These are phyloP conservation scores for Backusella sp. DNA, from an alignment of 192 early-diverging fungal species.

Conservation along the genomic window DNA sequence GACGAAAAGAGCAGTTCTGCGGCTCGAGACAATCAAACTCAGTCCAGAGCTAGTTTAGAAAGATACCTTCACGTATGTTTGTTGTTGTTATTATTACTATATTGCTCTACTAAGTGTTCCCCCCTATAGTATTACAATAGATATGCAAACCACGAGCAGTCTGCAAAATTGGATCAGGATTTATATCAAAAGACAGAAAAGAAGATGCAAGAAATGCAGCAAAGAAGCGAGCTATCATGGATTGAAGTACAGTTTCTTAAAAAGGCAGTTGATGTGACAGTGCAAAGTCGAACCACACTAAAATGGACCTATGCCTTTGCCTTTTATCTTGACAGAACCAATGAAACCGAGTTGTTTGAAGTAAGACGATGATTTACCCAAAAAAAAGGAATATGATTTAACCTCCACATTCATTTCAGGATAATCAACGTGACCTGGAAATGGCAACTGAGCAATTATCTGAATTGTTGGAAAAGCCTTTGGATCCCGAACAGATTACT, in stretches of 20 bases:
- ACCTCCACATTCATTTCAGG: slow-evolving; percentile 15
- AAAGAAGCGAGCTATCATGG: slow-evolving; percentile 86
- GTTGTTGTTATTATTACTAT: background rate
- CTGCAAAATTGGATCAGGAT: slow-evolving; percentile 80
- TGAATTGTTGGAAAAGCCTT: slow-evolving; percentile 86
- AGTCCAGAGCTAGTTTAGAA: slow-evolving; percentile 86
- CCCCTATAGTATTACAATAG: slow-evolving; percentile 88
- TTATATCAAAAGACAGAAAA: slow-evolving; percentile 83
- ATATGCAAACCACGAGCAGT: slow-evolving; percentile 97
- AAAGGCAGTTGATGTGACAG: slow-evolving; percentile 86
- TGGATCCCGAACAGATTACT: slow-evolving; percentile 70
- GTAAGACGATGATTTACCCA: slow-evolving; percentile 1
- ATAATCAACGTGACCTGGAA: slow-evolving; percentile 97
- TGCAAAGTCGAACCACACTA: slow-evolving; percentile 86
- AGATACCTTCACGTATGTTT: slow-evolving; percentile 90
- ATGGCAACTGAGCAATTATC: slow-evolving; percentile 95
- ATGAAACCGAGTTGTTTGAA: slow-evolving; percentile 91
- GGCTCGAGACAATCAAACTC: slow-evolving; percentile 83
- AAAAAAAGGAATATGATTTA: no score
- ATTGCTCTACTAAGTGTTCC: background rate
- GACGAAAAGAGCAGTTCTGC: slow-evolving; percentile 87
- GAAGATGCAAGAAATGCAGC: slow-evolving; percentile 97
- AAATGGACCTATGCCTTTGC: slow-evolving; percentile 99
- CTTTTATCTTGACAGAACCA: slow-evolving; percentile 85
- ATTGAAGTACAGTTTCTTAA: slow-evolving; percentile 97